phyloP scores from a whole-genome alignment of 352 stramenopile genomes.

The Nothophytophthora sp. region DNA sequence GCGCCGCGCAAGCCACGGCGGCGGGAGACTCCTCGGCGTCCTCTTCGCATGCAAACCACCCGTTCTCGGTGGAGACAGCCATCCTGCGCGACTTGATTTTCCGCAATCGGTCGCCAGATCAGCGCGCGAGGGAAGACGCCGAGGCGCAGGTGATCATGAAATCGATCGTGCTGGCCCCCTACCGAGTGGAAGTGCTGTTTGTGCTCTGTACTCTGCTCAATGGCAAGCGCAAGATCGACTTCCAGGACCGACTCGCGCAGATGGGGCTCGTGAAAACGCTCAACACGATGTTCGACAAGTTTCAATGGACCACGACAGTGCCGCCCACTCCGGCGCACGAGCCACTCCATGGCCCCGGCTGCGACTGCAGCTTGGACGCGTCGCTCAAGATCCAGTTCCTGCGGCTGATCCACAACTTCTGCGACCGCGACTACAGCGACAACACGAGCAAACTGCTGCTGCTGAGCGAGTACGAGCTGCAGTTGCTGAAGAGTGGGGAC shows the following conservation, averaged over 20 bases:
- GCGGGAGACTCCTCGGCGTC: slow-evolving; percentile 4
- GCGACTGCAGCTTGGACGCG: slow-evolving; percentile 95
- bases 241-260: slow-evolving; percentile 85
- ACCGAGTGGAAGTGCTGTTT: slow-evolving; percentile 97
- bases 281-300: slow-evolving; percentile 94
- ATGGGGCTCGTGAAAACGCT: slow-evolving; percentile 92
- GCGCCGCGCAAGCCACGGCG: slow-evolving; percentile 13
- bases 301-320: slow-evolving; percentile 80
- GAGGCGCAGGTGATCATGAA: slow-evolving; percentile 91
- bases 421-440: slow-evolving; percentile 92
- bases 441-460: slow-evolving; percentile 83
- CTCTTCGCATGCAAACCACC: slow-evolving; percentile 29
- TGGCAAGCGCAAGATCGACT: slow-evolving; percentile 93
- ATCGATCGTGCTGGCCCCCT: slow-evolving; percentile 90
- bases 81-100: slow-evolving; percentile 80
- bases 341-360: slow-evolving; percentile 79
- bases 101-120: slow-evolving; percentile 50
- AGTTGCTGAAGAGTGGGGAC: slow-evolving; percentile 48
- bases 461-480: slow-evolving; percentile 67
- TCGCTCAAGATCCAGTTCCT: slow-evolving; percentile 96
- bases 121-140: slow-evolving; percentile 61
- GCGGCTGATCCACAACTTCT: slow-evolving; percentile 96
- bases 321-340: slow-evolving; percentile 43
- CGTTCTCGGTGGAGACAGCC: slow-evolving; percentile 66
- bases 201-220: slow-evolving; percentile 96